Evolutionary conservation across 208 protist species (phyloP).

Genomic region (Leishmania amazonensis): DNA sequence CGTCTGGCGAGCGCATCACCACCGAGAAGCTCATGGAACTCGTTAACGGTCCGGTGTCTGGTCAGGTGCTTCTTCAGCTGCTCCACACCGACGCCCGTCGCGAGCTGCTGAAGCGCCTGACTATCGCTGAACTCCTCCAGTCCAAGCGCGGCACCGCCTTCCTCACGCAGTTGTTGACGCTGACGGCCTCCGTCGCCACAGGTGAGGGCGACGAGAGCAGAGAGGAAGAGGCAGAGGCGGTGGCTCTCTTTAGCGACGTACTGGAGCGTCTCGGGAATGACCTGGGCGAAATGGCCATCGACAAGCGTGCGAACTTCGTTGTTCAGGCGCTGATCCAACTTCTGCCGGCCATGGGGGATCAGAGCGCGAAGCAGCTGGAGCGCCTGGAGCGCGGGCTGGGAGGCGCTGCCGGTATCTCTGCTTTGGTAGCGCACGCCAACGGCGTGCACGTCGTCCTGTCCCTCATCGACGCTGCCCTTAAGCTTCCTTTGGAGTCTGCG

Average conservation of each 20-base stretch:
- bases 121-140: constrained; percentile 51
- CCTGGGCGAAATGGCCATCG: constrained; percentile 64
- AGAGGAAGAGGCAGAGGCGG: constrained; percentile 29
- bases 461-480: constrained; percentile 54
- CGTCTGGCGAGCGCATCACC: constrained; percentile 13
- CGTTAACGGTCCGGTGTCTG: constrained; percentile 70
- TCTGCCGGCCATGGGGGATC: constrained; percentile 35
- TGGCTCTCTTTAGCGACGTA: constrained; percentile 40
- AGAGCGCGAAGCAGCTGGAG: constrained; percentile 39
- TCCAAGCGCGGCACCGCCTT: constrained; percentile 77
- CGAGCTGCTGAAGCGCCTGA: constrained; percentile 46
- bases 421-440: constrained; percentile 52
- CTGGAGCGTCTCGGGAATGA: constrained; percentile 44
- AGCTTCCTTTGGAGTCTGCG: constrained; percentile 34
- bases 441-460: constrained; percentile 74
- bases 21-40: constrained; percentile 59
- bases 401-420: constrained; percentile 40
- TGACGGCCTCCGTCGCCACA: constrained; percentile 4
- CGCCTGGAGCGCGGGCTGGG: constrained; percentile 52
- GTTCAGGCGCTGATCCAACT: constrained; percentile 72
- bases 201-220: constrained; percentile 3
- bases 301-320: constrained; percentile 83
- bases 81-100: constrained; percentile 39
- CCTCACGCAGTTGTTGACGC: constrained; percentile 57
- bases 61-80: constrained; percentile 69